Conservation (phyloP, 2,329 filamentous ascomycete species). For the Colletotrichum tropicale region DNA sequence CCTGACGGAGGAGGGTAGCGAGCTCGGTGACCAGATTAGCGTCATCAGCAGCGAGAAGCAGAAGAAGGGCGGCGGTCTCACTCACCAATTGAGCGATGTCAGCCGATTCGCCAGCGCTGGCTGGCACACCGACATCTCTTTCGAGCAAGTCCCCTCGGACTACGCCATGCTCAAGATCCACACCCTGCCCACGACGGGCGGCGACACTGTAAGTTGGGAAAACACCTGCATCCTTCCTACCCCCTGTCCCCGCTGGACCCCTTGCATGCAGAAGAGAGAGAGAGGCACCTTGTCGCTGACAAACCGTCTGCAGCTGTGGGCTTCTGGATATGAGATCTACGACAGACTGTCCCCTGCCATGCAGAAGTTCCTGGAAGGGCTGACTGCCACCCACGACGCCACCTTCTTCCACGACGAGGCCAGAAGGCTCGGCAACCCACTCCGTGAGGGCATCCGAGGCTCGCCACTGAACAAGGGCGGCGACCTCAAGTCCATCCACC, state of each 20-base stretch:
- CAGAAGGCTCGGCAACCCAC: slow-evolving; percentile 47
- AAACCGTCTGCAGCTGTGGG: slow-evolving; percentile 47
- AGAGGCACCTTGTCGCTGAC: background rate
- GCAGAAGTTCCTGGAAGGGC: slow-evolving; percentile 48
- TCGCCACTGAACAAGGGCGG: slow-evolving; percentile 62
- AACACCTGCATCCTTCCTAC: background rate
- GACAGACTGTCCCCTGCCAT: slow-evolving; percentile 56
- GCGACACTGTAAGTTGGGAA: slow-evolving; percentile 33
- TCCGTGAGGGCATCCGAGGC: slow-evolving; percentile 50
- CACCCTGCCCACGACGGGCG: slow-evolving; percentile 46
- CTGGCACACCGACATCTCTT: slow-evolving; percentile 42
- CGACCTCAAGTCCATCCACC: slow-evolving; percentile 54
- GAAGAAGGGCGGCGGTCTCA: slow-evolving; percentile 57
- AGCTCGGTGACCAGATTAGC: slow-evolving; percentile 59
- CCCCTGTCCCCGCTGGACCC: background rate
- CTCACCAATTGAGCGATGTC: slow-evolving; percentile 54
- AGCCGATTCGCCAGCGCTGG: slow-evolving; percentile 47
- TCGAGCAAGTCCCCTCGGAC: slow-evolving; percentile 49
- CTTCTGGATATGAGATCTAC: slow-evolving; percentile 57
- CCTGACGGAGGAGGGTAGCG: slow-evolving; percentile 54
- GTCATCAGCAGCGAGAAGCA: slow-evolving; percentile 62
- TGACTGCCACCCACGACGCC: slow-evolving; percentile 55
- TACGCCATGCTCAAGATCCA: slow-evolving; percentile 52
- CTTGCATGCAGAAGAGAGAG: background rate
- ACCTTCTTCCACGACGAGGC: slow-evolving; percentile 57